Base-by-base conservation (phyloP, 805 yeast genomes). In the Metschnikowia aberdeeniae region DNA sequence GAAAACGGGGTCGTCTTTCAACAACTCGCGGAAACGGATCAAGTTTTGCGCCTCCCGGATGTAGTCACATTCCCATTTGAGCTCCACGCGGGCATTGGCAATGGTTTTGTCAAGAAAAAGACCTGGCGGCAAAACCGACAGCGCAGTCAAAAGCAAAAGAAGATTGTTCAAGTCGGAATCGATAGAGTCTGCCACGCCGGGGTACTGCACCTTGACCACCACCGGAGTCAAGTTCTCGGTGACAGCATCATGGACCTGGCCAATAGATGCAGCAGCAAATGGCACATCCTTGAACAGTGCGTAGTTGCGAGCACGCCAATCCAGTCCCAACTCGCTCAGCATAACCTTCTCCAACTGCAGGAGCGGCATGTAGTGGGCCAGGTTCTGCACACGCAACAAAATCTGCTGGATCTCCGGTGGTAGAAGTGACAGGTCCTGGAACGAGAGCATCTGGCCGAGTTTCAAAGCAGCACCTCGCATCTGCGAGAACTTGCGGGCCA, bases 391-490 rank as follows among this genome's bases (percentile, higher is more conserved):
- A 28, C 89, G 72, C 41, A 87, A 68, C 54, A 93, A 68, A 35
- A 92, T 81, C 54, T 82, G 79, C 57, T 89, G 95, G 46, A 93
- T 78, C 57, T 90, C 97, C 34, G 76, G 74, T 1, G 99, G 98
- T 34, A 92, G 67, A 29, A 92, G 80, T 27, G 86, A 76, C 49
- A 84, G 81, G 62, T 92, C 98, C 66, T 93, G 99, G 64, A 93
- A 92, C 2, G 97, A 88, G 64, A 93, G 70, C 85, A 93, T 80
- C 67, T 93, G 99, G n/a, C 99, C 99, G 45, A 93, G 78, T 60
- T 93, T 93, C 60, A 93, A 73, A 3, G 99, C 99, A 2, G 98
- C 99, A n/a, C 99, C 99, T 60, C 99, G 78, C 99, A 93, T 93
- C 59, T 87, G 82, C 42, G 93, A 80, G 56, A 93, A 81, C 62